Evolutionary conservation across 192 early-diverging fungal genomes (phyloP), one percentile per base, ranked within the genome.

Genomic region (Gigaspora rosea): DNA sequence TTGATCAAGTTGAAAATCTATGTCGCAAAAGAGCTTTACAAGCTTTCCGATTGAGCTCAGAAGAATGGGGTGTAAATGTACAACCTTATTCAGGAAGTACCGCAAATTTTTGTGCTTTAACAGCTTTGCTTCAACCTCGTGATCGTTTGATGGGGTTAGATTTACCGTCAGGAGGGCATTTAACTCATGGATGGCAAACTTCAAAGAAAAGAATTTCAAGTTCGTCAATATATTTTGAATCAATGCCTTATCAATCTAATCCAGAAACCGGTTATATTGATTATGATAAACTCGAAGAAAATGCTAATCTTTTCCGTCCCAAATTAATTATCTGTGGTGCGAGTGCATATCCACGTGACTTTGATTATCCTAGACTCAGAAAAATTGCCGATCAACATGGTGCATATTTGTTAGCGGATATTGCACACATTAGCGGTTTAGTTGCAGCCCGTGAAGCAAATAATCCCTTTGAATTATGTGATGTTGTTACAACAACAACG

Each of bases 171-270:
- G 98, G 97, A 82, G 96, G 96, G n/a, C 97, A 98, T 79, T 89
- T 99, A 90, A 98, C 98, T 69, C 98, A 99, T 87, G 98, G 98
- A 48, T 97, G 98, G 85, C 96, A 97, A 82, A 99, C 98, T 22
- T 92, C 94, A 88, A 99, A 99, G 92, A 99, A 98, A 91, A 99
- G 98, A 95, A 94, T 99, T 80, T 98, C 97, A 46, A 92, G 96
- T 61, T 97, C 96, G 79, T 97, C 98, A 50, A 98, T 99, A 88
- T 98, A 97, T 93, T 99, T 98, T 87, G 94, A 97, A 86, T 97
- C 96, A 49, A 92, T 99, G 90, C 96, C 97, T 67, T 99, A 99
- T 89, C 96, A 96, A 82, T 94, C 98, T 36, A 91, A 97, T 85
- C 49, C 81, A 46, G 83, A 86, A 71, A 97, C 94, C 71, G 98